phyloP scores from a whole-genome alignment of 2,329 filamentous ascomycete species.

The Sporothrix brasiliensis region DNA sequence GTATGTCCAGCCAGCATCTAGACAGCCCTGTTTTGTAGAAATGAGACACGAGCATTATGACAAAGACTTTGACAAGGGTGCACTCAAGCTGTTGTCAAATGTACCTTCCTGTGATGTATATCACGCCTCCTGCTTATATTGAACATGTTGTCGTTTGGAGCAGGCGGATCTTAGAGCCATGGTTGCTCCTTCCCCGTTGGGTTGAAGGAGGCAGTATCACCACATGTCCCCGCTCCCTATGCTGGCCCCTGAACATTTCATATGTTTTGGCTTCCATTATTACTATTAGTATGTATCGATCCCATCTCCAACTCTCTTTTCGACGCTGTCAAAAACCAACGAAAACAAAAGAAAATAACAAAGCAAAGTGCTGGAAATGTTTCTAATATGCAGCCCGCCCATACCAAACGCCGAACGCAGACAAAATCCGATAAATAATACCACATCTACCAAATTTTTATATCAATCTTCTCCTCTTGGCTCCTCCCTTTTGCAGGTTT shows the following conservation, averaged over 20 bases:
- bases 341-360: neutral
- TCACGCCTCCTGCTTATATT: conserved; percentile 1
- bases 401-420: conserved; percentile 15
- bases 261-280: conserved; percentile 12
- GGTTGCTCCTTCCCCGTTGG: conserved; percentile 6
- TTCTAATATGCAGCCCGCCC: conserved; percentile 12
- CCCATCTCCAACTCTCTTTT: neutral
- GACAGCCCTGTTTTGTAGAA: conserved; percentile 8
- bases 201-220: neutral
- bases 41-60: conserved; percentile 24
- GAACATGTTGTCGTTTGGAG: neutral
- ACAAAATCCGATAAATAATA: conserved; percentile 3
- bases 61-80: neutral
- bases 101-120: neutral
- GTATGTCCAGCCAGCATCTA: neutral
- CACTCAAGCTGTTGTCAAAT: neutral
- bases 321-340: neutral
- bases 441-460: neutral
- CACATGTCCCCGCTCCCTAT: neutral
- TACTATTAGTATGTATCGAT: conserved; percentile 14
- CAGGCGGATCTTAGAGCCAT: neutral
- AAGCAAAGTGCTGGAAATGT: conserved; percentile 11
- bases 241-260: too few species aligned
- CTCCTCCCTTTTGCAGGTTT: neutral
- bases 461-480: neutral